Conservation (phyloP, 2,329 filamentous ascomycete genomes). For the Fusarium lateritium region DNA sequence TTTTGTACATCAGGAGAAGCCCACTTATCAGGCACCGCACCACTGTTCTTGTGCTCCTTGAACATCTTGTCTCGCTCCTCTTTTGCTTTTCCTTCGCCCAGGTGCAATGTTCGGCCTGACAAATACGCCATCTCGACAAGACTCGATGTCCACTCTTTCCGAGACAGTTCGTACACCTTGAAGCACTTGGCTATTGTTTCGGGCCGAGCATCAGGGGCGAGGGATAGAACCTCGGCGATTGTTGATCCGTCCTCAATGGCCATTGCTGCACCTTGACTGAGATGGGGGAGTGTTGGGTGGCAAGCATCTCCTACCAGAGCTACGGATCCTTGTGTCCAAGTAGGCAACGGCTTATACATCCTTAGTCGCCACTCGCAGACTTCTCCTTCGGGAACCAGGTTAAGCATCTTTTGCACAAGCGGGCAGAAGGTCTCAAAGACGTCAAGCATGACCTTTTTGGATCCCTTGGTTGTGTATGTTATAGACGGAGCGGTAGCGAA, state of each 20-base stretch:
- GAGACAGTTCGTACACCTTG: slow-evolving; percentile 47
- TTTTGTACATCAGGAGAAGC: slow-evolving; percentile 78
- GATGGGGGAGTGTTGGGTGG: slow-evolving; percentile 77
- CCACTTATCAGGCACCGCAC: slow-evolving; percentile 76
- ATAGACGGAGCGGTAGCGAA: slow-evolving; percentile 63
- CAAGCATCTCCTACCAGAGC: slow-evolving; percentile 75
- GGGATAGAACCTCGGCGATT: slow-evolving; percentile 44
- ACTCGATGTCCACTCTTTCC: slow-evolving; percentile 48
- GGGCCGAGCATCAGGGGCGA: slow-evolving; percentile 39
- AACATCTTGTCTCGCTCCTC: slow-evolving; percentile 72
- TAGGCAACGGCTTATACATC: slow-evolving; percentile 72
- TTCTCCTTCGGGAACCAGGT: slow-evolving; percentile 74
- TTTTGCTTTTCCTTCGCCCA: slow-evolving; percentile 70
- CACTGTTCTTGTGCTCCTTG: slow-evolving; percentile 65
- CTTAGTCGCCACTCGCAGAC: slow-evolving; percentile 77
- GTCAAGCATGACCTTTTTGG: slow-evolving; percentile 71
- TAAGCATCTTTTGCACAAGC: slow-evolving; percentile 71
- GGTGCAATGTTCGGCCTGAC: slow-evolving; percentile 67
- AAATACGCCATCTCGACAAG: slow-evolving; percentile 47
- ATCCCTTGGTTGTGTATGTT: slow-evolving; percentile 75
- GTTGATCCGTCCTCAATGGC: slow-evolving; percentile 75
- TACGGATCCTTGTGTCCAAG: slow-evolving; percentile 70
- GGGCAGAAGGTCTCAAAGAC: slow-evolving; percentile 74
- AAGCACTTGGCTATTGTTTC: slow-evolving; percentile 47
- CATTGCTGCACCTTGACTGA: slow-evolving; percentile 77